These are phyloP conservation scores for Fusarium siculi DNA, from an alignment of 2,329 filamentous ascomycete species.

Conservation along the genomic window DNA sequence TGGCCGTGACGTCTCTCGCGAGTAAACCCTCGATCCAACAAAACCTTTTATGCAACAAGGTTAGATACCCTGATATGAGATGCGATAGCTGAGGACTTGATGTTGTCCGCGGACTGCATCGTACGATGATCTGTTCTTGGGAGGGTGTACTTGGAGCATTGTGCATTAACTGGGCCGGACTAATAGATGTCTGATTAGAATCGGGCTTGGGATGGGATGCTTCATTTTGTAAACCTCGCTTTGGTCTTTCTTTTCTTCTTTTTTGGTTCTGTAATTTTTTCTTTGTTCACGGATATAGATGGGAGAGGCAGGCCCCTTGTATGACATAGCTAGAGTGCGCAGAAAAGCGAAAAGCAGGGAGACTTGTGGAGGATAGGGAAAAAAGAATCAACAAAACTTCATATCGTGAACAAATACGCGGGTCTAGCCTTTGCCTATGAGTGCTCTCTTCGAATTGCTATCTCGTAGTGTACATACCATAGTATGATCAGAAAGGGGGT, in stretches of 20 bases:
- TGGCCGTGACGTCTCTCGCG: constrained; percentile 90
- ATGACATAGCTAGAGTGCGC: constrained; percentile 39
- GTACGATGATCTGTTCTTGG: constrained; percentile 42
- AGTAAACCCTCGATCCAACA: constrained; percentile 60
- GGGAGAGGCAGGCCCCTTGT: constrained; percentile 38
- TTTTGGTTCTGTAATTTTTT: constrained; percentile 36
- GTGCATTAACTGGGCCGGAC: constrained; percentile 43
- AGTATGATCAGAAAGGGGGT: background rate
- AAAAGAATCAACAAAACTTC: constrained; percentile 15
- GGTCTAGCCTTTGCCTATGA: background rate
- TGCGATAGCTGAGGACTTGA: constrained; percentile 18
- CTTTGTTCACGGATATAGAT: constrained; percentile 40
- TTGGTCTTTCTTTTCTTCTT: constrained; percentile 34
- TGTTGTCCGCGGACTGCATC: constrained; percentile 23
- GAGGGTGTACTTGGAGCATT: constrained; percentile 46
- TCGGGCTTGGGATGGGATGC: constrained; percentile 41
- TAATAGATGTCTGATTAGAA: constrained; percentile 46
- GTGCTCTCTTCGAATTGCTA: background rate
- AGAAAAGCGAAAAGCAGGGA: constrained; percentile 37
- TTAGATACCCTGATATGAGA: constrained; percentile 42
- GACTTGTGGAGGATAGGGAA: background rate
- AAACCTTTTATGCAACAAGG: constrained; percentile 37
- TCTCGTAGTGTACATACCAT: background rate
- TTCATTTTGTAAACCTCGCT: constrained; percentile 37
- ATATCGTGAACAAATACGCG: constrained; percentile 18